Percentiles rank a stretch among this genome's conserved stretches.
These are phyloP conservation scores for Echria macrotheca DNA, from an alignment of 495 filamentous ascomycete genomes.

Conservation along the genomic window DNA sequence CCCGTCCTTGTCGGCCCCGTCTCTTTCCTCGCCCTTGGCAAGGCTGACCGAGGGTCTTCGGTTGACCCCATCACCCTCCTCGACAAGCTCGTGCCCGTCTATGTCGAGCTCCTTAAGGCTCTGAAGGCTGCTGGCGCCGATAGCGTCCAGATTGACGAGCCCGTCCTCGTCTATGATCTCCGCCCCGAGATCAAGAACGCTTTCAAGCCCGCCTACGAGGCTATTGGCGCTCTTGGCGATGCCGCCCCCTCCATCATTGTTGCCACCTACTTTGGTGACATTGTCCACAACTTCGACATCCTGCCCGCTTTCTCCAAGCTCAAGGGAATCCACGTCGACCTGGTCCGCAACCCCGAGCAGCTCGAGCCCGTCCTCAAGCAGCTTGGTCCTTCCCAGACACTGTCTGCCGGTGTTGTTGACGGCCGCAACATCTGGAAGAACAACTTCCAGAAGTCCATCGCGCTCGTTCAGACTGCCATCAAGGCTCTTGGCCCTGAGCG, in stretches of 20 bases:
- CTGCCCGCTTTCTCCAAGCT: slow-evolving; percentile 58
- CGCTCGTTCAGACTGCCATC: slow-evolving; percentile 78
- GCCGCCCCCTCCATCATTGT: slow-evolving; percentile 76
- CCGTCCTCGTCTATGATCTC: slow-evolving; percentile 89
- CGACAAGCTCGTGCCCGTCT: slow-evolving; percentile 84
- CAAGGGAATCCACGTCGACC: slow-evolving; percentile 85
- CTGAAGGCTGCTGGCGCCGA: slow-evolving; percentile 95
- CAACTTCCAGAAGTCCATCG: slow-evolving; percentile 87
- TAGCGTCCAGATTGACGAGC: slow-evolving; percentile 96
- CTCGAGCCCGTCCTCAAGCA: slow-evolving; percentile 87
- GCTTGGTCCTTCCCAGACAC: slow-evolving; percentile 80
- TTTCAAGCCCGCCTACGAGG: slow-evolving; percentile 96
- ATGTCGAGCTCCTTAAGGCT: slow-evolving; percentile 80
- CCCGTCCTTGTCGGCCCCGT: slow-evolving; percentile 94
- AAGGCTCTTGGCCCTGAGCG: slow-evolving; percentile 93
- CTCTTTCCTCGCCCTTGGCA: slow-evolving; percentile 91
- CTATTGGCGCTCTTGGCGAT: slow-evolving; percentile 66
- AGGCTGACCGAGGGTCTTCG: slow-evolving; percentile 89
- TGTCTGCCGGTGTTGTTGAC: slow-evolving; percentile 93
- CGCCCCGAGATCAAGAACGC: slow-evolving; percentile 81
- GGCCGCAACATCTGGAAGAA: slow-evolving; percentile 99
- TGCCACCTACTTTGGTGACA: slow-evolving; percentile 98
- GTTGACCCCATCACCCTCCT: slow-evolving; percentile 90
- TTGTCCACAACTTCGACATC: slow-evolving; percentile 95
- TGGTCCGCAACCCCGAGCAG: slow-evolving; percentile 96